Percentiles rank a stretch among this genome's conserved stretches.
Conservation (phyloP, 345 rosid genomes). For the Lepidium sativum region DNA sequence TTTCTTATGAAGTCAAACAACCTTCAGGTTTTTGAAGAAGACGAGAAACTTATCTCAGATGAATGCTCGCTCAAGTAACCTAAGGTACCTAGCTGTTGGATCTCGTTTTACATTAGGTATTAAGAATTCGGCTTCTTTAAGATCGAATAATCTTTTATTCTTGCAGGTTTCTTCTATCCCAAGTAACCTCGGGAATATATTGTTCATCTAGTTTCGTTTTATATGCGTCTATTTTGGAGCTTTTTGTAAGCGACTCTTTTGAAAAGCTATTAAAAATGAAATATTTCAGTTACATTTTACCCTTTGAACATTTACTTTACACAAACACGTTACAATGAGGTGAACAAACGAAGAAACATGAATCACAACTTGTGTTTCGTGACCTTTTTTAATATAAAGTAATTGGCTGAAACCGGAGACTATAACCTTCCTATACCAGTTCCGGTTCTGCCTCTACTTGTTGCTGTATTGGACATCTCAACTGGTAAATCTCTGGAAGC, state of each 20-base stretch:
- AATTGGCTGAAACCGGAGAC: neutral
- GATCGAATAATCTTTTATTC: neutral
- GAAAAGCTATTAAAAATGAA: neutral
- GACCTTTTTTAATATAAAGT: neutral
- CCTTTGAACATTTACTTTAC: slow-evolving; percentile 15
- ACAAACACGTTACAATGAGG: slow-evolving; percentile 16
- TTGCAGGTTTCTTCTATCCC: neutral
- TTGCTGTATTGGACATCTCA: slow-evolving; percentile 16
- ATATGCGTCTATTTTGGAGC: neutral
- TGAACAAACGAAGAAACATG: slow-evolving; percentile 6
- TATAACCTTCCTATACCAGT: slow-evolving; percentile 22
- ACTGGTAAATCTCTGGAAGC: slow-evolving; percentile 9
- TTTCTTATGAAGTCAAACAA: slow-evolving; percentile 51
- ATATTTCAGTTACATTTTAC: neutral
- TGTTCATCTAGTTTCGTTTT: neutral
- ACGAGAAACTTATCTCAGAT: slow-evolving; percentile 43
- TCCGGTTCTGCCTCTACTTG: slow-evolving; percentile 21
- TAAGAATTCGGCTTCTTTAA: neutral
- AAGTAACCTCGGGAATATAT: neutral
- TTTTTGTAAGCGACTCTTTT: neutral
- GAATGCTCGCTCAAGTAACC: slow-evolving; percentile 16
- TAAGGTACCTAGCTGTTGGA: neutral
- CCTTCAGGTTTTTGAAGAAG: slow-evolving; percentile 42
- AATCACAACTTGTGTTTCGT: slow-evolving; percentile 4
- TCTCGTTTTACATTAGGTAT: neutral